A percentile compares a stretch with the other conserved stretches of the same genome.
phyloP scores from a whole-genome alignment of 768 basidiomycete species.

The Sarcodon sp. region DNA sequence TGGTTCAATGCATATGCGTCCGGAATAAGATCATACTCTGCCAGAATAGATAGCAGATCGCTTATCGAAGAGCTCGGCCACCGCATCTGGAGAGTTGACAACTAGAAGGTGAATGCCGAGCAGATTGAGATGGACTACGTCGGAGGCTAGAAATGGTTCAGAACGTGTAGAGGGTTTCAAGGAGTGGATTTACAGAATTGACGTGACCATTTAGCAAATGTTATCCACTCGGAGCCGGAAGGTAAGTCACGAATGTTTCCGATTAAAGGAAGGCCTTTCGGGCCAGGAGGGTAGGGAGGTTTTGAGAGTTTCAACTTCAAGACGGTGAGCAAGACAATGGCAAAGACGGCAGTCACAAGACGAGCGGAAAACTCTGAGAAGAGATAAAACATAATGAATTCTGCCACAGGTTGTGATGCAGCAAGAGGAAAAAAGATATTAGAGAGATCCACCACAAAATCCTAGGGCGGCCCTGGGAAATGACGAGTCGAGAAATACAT shows the following conservation, averaged over 20 bases:
- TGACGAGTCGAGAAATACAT: too few relatives aligned
- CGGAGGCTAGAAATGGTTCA: constrained; percentile 16
- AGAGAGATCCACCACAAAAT: too few relatives aligned
- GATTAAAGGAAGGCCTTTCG: constrained; percentile 4
- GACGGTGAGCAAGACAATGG: too few relatives aligned
- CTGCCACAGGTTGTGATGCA: too few relatives aligned
- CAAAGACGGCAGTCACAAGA: too few relatives aligned
- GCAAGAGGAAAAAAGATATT: too few relatives aligned
- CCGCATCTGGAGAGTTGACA: constrained; percentile 15
- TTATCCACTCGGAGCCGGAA: constrained; percentile 1
- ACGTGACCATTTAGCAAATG: constrained; percentile 2
- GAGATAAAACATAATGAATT: too few relatives aligned
- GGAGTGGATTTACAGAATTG: constrained; percentile 6
- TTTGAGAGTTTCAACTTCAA: too few relatives aligned
- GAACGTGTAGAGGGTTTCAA: too few relatives aligned
- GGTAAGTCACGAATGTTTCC: constrained; percentile 7
- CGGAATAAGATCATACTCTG: constrained; percentile 1
- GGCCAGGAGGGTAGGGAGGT: constrained; percentile 5
- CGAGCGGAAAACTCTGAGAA: too few relatives aligned
- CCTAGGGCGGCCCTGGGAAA: too few relatives aligned
- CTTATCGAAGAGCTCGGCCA: constrained; percentile 17
- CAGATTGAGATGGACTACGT: constrained; percentile 11
- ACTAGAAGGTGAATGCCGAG: constrained; percentile 11
- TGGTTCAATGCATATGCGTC: too few relatives aligned
- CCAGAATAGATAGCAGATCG: constrained; percentile 17